A percentile compares a stretch with the other conserved stretches of the same genome.
Evolutionary conservation across 371 early-diverging fungal species (phyloP).

Genomic region (Mortierella sp.): DNA sequence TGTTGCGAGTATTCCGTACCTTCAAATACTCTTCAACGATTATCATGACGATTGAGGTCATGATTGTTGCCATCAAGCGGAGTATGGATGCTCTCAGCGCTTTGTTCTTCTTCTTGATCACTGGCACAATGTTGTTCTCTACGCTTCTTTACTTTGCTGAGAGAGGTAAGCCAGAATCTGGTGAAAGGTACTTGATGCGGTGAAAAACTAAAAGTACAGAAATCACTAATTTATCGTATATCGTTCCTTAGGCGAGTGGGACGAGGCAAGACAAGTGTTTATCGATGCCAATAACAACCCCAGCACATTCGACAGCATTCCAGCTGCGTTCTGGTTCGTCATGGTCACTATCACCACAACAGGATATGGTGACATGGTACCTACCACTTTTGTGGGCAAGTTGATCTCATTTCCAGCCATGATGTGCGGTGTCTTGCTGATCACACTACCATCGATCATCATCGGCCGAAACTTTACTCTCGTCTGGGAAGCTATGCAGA

Average conservation of each 20-base stretch:
- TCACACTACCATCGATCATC: conserved; percentile 90
- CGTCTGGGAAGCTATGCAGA: conserved; percentile 86
- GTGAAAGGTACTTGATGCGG: no score
- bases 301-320: conserved; percentile 85
- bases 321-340: conserved; percentile 87
- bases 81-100: conserved; percentile 85
- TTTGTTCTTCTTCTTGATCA: conserved; percentile 81
- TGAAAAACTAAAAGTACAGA: no score
- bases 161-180: conserved; percentile 63
- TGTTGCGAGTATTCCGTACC: conserved; percentile 85
- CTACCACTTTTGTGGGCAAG: conserved; percentile 87
- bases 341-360: conserved; percentile 90
- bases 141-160: conserved; percentile 90
- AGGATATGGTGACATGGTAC: conserved; percentile 90
- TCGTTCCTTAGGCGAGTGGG: conserved; percentile 68
- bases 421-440: conserved; percentile 87
- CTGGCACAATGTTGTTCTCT: conserved; percentile 80
- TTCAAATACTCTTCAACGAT: conserved; percentile 84
- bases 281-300: conserved; percentile 56
- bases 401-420: conserved; percentile 88
- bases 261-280: conserved; percentile 78
- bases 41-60: conserved; percentile 86
- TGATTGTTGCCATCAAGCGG: conserved; percentile 85
- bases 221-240: neutral
- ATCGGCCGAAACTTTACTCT: conserved; percentile 89